Conservation (phyloP, 805 yeast species). For the Saturnispora hagleri region DNA sequence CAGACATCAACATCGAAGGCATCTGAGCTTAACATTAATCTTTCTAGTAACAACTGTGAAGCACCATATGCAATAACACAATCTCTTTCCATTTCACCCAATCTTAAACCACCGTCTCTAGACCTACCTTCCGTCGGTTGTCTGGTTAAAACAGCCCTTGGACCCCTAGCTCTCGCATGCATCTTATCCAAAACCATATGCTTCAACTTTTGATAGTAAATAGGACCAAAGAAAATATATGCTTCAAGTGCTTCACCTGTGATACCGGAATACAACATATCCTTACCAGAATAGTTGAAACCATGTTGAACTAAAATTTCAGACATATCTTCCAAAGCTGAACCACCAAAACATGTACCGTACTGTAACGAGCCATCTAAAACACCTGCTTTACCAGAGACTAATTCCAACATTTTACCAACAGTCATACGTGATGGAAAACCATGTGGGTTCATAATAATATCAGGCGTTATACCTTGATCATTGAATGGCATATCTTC, state of each 20-base stretch:
- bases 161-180: conserved; percentile 99
- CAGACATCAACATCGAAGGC: conserved; percentile 97
- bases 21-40: conserved; percentile 94
- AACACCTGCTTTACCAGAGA: conserved; percentile 97
- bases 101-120: conserved; percentile 96
- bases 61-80: conserved; percentile 99
- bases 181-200: conserved; percentile 98
- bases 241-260: conserved; percentile 97
- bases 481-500: conserved; percentile 96
- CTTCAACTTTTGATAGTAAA: conserved; percentile 94
- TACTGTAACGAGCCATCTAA: conserved; percentile 84
- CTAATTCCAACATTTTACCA: conserved; percentile 94
- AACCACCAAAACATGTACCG: conserved; percentile 98
- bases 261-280: conserved; percentile 93
- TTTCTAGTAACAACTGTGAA: conserved; percentile 83
- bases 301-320: conserved; percentile 83
- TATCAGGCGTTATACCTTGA: conserved; percentile 86
- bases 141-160: conserved; percentile 93
- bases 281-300: conserved; percentile 91
- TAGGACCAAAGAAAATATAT: conserved; percentile 96
- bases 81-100: conserved; percentile 99
- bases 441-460: conserved; percentile 98
- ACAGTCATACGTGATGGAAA: conserved; percentile 99
- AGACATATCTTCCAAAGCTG: conserved; percentile 93
- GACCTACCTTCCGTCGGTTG: conserved; percentile 99